These are phyloP conservation scores for Magnaporthales sp. DNA, from an alignment of 2,329 filamentous ascomycete species.

Conservation along the genomic window DNA sequence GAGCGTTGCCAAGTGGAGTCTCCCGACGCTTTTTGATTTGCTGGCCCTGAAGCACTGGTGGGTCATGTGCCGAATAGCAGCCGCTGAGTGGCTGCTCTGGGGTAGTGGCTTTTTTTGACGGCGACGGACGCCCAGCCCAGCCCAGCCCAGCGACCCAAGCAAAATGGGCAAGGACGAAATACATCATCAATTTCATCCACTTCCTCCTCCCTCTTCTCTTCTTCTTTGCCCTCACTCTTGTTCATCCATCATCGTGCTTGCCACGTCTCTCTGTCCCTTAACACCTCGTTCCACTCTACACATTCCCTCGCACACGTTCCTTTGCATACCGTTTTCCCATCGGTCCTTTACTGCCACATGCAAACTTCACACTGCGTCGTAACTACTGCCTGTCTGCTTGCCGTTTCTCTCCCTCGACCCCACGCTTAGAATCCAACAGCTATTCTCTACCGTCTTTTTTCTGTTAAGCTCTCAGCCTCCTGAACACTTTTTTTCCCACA, in stretches of 20 bases:
- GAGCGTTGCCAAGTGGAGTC: neutral
- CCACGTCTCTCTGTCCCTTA: slow-evolving; percentile 3
- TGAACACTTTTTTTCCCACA: neutral
- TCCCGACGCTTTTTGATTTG: neutral
- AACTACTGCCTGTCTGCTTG: neutral
- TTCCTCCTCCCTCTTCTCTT: slow-evolving; percentile 4
- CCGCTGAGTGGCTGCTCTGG: neutral
- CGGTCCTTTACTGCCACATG: neutral
- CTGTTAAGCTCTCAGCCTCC: neutral
- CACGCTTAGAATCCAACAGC: neutral
- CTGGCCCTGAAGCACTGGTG: neutral
- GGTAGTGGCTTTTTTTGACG: neutral
- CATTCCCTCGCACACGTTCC: slow-evolving; percentile 7
- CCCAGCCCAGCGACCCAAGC: slow-evolving; percentile 1
- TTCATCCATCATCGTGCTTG: slow-evolving; percentile 5
- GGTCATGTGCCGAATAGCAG: neutral
- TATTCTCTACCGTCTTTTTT: neutral
- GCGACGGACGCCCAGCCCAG: neutral
- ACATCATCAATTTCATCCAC: slow-evolving; percentile 9
- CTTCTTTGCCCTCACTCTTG: slow-evolving; percentile 2
- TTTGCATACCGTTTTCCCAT: slow-evolving; percentile 1
- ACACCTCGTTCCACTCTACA: slow-evolving; percentile 2
- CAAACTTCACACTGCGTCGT: neutral
- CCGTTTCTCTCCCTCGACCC: neutral
- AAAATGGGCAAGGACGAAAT: slow-evolving; percentile 6